Base-by-base conservation (phyloP, 164 flowering plant genomes). In the Berberis vulgaris region DNA sequence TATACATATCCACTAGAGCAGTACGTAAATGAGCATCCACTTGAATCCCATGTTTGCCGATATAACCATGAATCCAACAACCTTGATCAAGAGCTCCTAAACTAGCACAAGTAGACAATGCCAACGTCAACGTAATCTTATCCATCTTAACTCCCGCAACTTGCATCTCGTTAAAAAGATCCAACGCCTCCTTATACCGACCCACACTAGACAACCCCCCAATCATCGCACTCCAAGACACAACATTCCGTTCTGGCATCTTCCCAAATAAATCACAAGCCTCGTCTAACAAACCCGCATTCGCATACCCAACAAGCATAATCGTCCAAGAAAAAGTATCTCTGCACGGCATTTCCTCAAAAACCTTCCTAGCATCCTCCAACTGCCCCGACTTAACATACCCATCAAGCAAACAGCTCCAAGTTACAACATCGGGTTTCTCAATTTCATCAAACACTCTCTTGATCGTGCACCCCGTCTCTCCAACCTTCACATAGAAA, bases 61-160 rank as follows among this genome's bases (percentile, higher is more conserved):
- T 58, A 44, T 69, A 73, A 41, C 56, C 54, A 59, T 69, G 73
- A 3, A 73, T 63, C 77, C 77, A 73, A 7, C 49, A n/a, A 2
- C 71, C 74, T 43, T 63, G 66, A 49, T 70, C 62, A 13, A 74
- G 54, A 44, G 74, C 74, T 44, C 77, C 77, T n/a, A 64, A 54
- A 7, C 67, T 57, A 43, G 71, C 69, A 49, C 69, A 74, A 44
- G 66, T 71, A 41, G 66, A 50, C 11, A 74, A 62, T 43, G 65
- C 39, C 45, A 66, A 55, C 2, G 67, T 64, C 64, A 63, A 50
- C 40, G 63, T 61, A 39, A 68, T n/a, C 63, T 61, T 59, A 44
- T 73, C 69, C 6, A 60, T 63, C 42, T 55, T 44, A 61, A 73
- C 53, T 1, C 54, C 54, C 1, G 56, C 54, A 57, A 45, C 57